These are phyloP conservation scores for Xylariaceae sp. DNA, from an alignment of 2,329 filamentous ascomycete species.

Conservation along the genomic window DNA sequence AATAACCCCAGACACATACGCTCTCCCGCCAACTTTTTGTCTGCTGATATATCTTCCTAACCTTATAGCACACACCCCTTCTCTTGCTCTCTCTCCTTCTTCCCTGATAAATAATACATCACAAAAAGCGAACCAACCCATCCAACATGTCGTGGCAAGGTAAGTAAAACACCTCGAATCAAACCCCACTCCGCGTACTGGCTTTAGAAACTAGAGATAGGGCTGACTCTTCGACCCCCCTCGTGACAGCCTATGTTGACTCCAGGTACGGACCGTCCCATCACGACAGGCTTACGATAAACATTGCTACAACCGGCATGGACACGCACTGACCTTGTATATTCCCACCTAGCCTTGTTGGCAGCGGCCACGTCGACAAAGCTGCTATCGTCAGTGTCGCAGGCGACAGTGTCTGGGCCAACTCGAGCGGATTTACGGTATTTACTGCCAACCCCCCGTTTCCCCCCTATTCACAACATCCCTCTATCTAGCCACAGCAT, in stretches of 20 bases:
- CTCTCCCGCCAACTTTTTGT: conserved; percentile 1
- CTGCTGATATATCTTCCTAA: neutral
- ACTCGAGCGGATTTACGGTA: conserved; percentile 73
- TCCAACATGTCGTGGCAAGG: conserved; percentile 76
- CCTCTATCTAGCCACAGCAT: conserved; percentile 7
- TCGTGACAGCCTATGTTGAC: conserved; percentile 58
- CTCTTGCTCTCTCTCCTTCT: conserved; percentile 4
- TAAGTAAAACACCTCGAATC: conserved; percentile 42
- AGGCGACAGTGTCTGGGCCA: conserved; percentile 80
- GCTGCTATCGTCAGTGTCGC: conserved; percentile 81
- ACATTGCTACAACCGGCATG: neutral
- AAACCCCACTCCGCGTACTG: conserved; percentile 34
- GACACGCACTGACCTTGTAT: conserved; percentile 7
- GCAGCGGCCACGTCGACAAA: conserved; percentile 77
- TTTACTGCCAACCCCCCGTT: conserved; percentile 34
- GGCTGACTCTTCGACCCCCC: conserved; percentile 27
- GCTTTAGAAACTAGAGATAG: conserved; percentile 14
- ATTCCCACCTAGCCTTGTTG: conserved; percentile 68
- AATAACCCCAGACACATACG: conserved; percentile 7
- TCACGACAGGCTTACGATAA: neutral
- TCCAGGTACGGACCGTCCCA: conserved; percentile 51
- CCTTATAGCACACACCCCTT: neutral
- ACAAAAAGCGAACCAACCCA: conserved; percentile 14
- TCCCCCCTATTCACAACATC: conserved; percentile 2
- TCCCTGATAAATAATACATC: conserved; percentile 8